These are phyloP conservation scores for Alternaria ethzedia DNA, from an alignment of 2,329 filamentous ascomycete species.

Conservation along the genomic window DNA sequence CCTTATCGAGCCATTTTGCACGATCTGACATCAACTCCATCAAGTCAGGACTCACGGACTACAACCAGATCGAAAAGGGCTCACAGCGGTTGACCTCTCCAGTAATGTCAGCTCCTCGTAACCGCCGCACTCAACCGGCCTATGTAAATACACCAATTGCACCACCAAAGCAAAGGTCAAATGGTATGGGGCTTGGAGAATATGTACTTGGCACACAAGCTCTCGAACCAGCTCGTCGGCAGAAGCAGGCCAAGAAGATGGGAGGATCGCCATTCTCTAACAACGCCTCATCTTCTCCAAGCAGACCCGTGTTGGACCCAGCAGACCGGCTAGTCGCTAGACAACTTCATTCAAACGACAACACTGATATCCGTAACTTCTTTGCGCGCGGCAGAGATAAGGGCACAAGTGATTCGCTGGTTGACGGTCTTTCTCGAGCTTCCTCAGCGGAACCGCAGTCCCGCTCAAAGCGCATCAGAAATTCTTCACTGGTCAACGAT, in stretches of 20 bases:
- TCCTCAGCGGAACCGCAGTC: neutral
- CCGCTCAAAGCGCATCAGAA: neutral
- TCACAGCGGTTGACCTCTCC: neutral
- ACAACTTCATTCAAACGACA: slow-evolving; percentile 13
- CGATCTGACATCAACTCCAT: neutral
- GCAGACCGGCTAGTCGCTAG: neutral
- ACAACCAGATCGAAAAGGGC: neutral
- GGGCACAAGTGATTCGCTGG: neutral
- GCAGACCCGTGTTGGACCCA: neutral
- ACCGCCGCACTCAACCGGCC: slow-evolving; percentile 1
- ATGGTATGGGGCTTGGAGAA: slow-evolving; percentile 32
- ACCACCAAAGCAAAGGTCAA: slow-evolving; percentile 20
- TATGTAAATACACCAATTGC: slow-evolving; percentile 38
- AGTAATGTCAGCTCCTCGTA: neutral
- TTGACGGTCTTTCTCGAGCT: neutral
- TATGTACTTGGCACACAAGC: slow-evolving; percentile 11
- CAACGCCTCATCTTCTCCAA: neutral
- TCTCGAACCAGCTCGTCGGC: neutral
- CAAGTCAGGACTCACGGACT: neutral
- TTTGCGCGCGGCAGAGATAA: slow-evolving; percentile 10
- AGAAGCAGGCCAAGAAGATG: slow-evolving; percentile 2
- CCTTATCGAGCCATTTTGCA: neutral
- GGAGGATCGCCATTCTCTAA: neutral
- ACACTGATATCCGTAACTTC: slow-evolving; percentile 37
- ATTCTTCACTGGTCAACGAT: neutral